Evolutionary conservation across 225 moss, liverwort and hornwort genomes (phyloP).

Genomic region (Physcomitrellopsis africana): DNA sequence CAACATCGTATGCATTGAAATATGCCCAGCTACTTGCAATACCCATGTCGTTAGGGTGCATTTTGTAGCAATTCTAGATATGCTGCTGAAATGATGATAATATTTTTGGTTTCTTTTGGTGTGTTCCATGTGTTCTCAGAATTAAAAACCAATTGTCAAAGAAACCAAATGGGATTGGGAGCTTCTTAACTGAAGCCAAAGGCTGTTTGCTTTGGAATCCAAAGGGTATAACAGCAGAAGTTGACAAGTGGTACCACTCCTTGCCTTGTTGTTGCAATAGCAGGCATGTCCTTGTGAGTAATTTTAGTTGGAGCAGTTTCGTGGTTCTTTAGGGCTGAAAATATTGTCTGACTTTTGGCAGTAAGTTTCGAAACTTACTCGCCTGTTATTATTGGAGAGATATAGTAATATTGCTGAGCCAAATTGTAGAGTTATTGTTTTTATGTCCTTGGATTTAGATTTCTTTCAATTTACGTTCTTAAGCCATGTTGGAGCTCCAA

Average conservation of each 20-base stretch:
- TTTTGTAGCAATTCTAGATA: neutral
- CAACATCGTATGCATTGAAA: neutral
- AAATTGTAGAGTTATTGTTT: too few relatives aligned
- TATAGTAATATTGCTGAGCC: too few relatives aligned
- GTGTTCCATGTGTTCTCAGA: conserved; percentile 35
- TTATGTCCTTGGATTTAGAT: too few relatives aligned
- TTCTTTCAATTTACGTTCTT: too few relatives aligned
- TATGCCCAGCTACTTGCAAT: neutral
- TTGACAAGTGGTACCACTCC: conserved; percentile 68
- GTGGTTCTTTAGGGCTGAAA: too few relatives aligned
- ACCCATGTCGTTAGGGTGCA: neutral
- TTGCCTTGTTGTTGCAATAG: too few relatives aligned
- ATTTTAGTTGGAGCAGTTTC: too few relatives aligned
- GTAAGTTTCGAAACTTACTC: too few relatives aligned
- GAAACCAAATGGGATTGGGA: conserved; percentile 55
- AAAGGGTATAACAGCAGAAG: conserved; percentile 65
- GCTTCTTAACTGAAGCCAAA: conserved; percentile 58
- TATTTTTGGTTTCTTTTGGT: neutral
- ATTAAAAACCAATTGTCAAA: conserved; percentile 60
- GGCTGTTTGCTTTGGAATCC: conserved; percentile 66
- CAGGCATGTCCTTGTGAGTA: too few relatives aligned
- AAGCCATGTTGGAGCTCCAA: too few relatives aligned
- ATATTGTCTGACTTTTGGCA: too few relatives aligned
- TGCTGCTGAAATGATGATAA: neutral
- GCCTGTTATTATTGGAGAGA: too few relatives aligned